Evolutionary conservation across 2,329 filamentous ascomycete genomes (phyloP).

Genomic region (Aspergillus amoenus): DNA sequence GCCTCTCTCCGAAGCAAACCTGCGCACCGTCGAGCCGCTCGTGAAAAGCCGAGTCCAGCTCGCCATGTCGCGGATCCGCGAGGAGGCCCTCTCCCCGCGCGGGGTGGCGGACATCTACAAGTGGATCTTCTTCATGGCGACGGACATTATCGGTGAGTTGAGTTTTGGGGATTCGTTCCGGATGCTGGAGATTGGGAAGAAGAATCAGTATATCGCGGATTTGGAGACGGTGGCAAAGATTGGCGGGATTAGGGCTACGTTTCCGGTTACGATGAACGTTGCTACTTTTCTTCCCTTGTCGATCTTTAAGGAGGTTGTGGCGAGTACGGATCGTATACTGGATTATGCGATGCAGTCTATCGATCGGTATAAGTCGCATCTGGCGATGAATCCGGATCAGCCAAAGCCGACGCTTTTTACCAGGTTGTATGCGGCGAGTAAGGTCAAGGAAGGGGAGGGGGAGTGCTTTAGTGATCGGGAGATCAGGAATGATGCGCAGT

Average conservation of each 20-base stretch:
- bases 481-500: constrained; percentile 41
- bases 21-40: constrained; percentile 36
- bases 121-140: constrained; percentile 56
- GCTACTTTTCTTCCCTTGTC: constrained; percentile 24
- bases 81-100: constrained; percentile 41
- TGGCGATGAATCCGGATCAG: constrained; percentile 15
- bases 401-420: constrained; percentile 29
- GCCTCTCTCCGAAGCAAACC: constrained; percentile 45
- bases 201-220: constrained; percentile 44
- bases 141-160: constrained; percentile 55
- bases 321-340: constrained; percentile 19
- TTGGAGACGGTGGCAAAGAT: constrained; percentile 27
- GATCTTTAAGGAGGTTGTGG: constrained; percentile 20
- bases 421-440: constrained; percentile 21
- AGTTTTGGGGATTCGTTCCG: constrained; percentile 58
- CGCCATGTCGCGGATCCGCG: constrained; percentile 45
- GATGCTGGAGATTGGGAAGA: constrained; percentile 52
- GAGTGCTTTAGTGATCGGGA: constrained; percentile 33
- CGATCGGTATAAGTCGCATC: constrained; percentile 21
- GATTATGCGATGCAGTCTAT: constrained; percentile 27
- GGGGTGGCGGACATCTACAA: constrained; percentile 50
- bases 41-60: constrained; percentile 40
- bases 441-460: constrained; percentile 11
- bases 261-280: constrained; percentile 23
- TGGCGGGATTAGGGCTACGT: constrained; percentile 24